phyloP scores from a whole-genome alignment of 2,329 filamentous ascomycete species.

The Alternaria sp. region DNA sequence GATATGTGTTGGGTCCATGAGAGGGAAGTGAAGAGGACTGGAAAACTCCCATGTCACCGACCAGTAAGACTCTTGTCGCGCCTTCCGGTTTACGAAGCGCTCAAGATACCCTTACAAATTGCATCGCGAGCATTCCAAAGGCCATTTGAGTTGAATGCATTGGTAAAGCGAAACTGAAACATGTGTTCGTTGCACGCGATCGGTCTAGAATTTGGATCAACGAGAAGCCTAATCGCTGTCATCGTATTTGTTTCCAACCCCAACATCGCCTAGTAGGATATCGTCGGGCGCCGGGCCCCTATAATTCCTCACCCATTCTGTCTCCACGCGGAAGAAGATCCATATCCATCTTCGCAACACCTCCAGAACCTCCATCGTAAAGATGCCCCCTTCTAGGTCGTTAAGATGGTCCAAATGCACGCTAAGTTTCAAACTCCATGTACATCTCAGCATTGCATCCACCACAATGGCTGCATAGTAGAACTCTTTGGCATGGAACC shows the following conservation, averaged over 20 bases:
- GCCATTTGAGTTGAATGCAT: background rate
- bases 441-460: slow-evolving; percentile 84
- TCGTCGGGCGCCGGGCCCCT: slow-evolving; percentile 69
- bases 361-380: slow-evolving; percentile 85
- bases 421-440: slow-evolving; percentile 89
- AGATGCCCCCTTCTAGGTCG: slow-evolving; percentile 88
- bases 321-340: slow-evolving; percentile 96
- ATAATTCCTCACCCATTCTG: slow-evolving; percentile 77
- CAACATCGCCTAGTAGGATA: slow-evolving; percentile 74
- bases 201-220: background rate
- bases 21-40: background rate
- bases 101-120: background rate
- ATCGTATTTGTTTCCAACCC: slow-evolving; percentile 67
- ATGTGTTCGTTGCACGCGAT: background rate
- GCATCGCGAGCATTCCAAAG: background rate
- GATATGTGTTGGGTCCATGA: background rate
- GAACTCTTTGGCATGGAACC: slow-evolving; percentile 73
- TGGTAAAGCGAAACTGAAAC: background rate
- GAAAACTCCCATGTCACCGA: background rate
- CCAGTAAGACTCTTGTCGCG: background rate
- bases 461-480: slow-evolving; percentile 85
- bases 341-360: slow-evolving; percentile 91
- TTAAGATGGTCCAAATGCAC: slow-evolving; percentile 83
- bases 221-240: slow-evolving; percentile 56
- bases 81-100: background rate